A percentile compares a stretch with the other conserved stretches of the same genome.
Conservation (phyloP, 306 rosid genomes). For the Cotoneaster glaucophyllus region DNA sequence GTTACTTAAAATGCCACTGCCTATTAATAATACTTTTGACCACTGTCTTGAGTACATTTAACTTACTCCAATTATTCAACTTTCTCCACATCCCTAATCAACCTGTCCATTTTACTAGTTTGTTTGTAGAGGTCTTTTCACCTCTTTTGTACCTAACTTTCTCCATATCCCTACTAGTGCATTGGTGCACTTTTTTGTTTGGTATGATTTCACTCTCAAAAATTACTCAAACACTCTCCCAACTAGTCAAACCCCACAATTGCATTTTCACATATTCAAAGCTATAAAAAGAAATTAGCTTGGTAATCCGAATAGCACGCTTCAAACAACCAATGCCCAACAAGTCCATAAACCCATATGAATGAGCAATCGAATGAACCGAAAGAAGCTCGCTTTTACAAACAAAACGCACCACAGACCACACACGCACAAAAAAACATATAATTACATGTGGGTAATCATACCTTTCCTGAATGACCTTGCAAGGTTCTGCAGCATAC, state of each 20-base stretch:
- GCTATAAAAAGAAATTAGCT: neutral
- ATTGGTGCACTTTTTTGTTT: neutral
- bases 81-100: neutral
- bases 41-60: neutral
- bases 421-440: neutral
- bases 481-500: conserved; percentile 91
- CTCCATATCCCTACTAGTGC: too few relatives aligned
- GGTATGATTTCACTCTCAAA: neutral
- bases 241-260: neutral
- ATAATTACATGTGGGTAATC: neutral
- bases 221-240: neutral
- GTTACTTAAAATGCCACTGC: neutral
- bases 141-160: neutral
- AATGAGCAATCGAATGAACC: neutral
- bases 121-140: neutral
- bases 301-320: neutral
- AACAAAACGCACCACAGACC: neutral
- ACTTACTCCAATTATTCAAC: neutral
- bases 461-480: conserved; percentile 85
- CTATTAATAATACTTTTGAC: neutral
- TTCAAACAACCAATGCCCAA: neutral
- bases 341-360: neutral
- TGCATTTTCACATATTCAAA: neutral
- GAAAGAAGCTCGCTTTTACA: neutral
- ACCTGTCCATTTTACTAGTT: neutral